phyloP scores from a whole-genome alignment of 139 green algal species.

The Chlamydomonas sp. region DNA sequence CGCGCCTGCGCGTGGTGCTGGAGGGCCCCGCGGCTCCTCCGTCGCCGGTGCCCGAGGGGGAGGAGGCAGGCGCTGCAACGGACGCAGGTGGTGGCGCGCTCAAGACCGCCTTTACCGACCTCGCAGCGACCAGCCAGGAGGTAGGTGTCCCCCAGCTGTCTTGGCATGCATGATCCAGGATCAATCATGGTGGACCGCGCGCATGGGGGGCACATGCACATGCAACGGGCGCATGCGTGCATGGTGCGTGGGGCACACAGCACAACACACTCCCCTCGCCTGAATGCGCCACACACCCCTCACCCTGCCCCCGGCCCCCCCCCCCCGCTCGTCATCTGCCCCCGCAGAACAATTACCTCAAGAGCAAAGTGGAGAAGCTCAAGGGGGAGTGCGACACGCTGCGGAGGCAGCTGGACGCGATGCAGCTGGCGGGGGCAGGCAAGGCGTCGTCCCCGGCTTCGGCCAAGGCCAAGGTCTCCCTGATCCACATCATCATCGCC shows the following conservation, averaged over 20 bases:
- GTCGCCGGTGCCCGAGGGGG: conserved; percentile 44
- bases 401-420: conserved; percentile 21
- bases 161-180: no score
- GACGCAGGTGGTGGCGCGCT: conserved; percentile 7
- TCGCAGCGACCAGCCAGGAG: not conserved
- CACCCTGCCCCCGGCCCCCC: no score
- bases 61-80: conserved; percentile 8
- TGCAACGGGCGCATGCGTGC: no score
- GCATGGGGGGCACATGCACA: no score
- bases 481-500: conserved; percentile 24
- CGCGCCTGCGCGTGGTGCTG: conserved; percentile 38
- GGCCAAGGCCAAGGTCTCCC: not conserved
- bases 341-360: conserved; percentile 24
- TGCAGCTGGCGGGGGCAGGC: conserved; percentile 11
- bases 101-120: not conserved
- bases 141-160: no score
- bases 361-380: conserved; percentile 14
- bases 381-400: conserved; percentile 28
- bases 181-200: no score
- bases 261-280: no score
- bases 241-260: no score
- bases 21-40: conserved; percentile 46
- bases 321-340: no score
- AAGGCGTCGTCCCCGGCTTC: not conserved
- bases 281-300: no score